Base-by-base conservation (phyloP, 495 filamentous ascomycete species). In the Penicillium arizonense region DNA sequence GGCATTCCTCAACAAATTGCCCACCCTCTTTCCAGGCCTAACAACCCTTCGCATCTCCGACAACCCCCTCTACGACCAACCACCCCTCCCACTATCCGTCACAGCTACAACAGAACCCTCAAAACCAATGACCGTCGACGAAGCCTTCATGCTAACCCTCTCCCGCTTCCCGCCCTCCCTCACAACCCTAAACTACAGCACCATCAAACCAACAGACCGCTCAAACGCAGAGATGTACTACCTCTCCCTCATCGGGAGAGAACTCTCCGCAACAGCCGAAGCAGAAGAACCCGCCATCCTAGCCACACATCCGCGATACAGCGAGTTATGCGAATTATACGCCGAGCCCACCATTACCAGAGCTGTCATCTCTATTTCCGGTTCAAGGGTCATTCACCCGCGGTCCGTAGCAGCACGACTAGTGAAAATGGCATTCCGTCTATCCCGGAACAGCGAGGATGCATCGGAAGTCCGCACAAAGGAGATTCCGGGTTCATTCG, bases 201-300 rank as follows among this genome's bases (percentile, higher is more conserved):
- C 72, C 4, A 87, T 98, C 56, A 82, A 84, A 0, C 52, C 67
- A 1, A 79, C 84, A 37, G 91, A 97, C 55, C 83, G 94, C 16
- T 76, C 78, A 40, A 91, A 97, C 59, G 90, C 89, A 11, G 94
- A 98, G 49, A 85, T 91, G 62, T 98, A 92, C 69, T 98, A 97
- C 64, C 82, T 97, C 10, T 86, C 83, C 5, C 80, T 84, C 26
- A 91, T 97, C 47, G 88, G 79, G 14, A 83, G 83, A 43, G 87
- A 89, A 59, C 73, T 96, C 16, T 83, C 87, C 13, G 75, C 75
- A 9, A 79, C 76, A 0, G 76, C 85, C 0, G 72, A 82, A 54
- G 69, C 68, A 1, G 72, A 77, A n/a, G 80, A 85, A 55, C 57
- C 62, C 3, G 61, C 64, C 2, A 77, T 89, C 8, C 71, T 87